phyloP scores from a whole-genome alignment of 1,139 yeast species.

The Candida neerlandica region DNA sequence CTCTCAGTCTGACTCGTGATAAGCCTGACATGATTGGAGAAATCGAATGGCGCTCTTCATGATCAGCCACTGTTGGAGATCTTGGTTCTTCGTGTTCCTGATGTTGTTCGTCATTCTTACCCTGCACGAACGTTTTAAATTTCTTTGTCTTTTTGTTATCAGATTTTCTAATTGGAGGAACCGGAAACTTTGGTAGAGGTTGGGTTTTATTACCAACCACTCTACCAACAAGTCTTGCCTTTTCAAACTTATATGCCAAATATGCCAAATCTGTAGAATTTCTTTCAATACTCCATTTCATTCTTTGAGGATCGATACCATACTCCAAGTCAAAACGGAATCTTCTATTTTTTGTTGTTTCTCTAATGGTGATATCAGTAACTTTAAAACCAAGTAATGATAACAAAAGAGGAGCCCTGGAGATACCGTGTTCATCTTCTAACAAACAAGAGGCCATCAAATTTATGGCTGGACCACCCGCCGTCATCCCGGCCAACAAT shows the following conservation, averaged over 20 bases:
- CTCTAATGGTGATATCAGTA: constrained; percentile 49
- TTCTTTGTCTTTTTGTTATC: constrained; percentile 11
- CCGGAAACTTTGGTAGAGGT: constrained; percentile 34
- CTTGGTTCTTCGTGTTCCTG: background rate
- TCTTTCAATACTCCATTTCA: constrained; percentile 80
- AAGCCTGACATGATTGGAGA: constrained; percentile 15
- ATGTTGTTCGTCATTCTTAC: constrained; percentile 2
- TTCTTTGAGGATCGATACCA: constrained; percentile 79
- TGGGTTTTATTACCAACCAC: constrained; percentile 30
- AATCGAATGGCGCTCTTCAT: constrained; percentile 12
- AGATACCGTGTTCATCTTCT: constrained; percentile 75
- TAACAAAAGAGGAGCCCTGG: constrained; percentile 79
- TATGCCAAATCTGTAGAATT: constrained; percentile 70
- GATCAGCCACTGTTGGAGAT: constrained; percentile 7
- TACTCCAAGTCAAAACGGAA: constrained; percentile 78
- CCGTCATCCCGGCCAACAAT: constrained; percentile 60
- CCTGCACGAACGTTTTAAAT: constrained; percentile 1
- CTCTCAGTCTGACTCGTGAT: constrained; percentile 33
- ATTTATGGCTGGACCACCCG: constrained; percentile 82
- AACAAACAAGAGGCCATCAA: constrained; percentile 75
- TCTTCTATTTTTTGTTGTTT: constrained; percentile 50
- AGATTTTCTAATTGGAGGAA: constrained; percentile 28
- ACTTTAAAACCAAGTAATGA: constrained; percentile 71
- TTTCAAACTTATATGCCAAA: constrained; percentile 68
- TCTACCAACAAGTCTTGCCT: constrained; percentile 27